phyloP scores from a whole-genome alignment of 768 basidiomycete genomes.

The Fibroporia radiculosa region DNA sequence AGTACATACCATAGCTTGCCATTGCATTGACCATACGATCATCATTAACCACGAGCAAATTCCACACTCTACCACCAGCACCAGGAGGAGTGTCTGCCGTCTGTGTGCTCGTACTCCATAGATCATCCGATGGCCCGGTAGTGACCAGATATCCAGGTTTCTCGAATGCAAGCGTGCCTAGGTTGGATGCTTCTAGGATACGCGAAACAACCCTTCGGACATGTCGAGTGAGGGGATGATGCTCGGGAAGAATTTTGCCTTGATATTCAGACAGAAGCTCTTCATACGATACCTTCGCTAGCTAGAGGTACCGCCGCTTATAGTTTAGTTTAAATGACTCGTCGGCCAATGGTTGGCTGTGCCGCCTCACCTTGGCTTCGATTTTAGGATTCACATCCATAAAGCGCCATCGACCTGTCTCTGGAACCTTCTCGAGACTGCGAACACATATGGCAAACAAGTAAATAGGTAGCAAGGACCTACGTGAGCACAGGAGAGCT shows the following conservation, averaged over 20 bases:
- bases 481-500: background rate
- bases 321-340: too few species aligned
- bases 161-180: conserved; percentile 49
- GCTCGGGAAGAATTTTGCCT: conserved; percentile 49
- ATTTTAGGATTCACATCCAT: conserved; percentile 62
- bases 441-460: background rate
- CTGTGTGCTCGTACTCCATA: conserved; percentile 11
- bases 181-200: conserved; percentile 63
- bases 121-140: conserved; percentile 21
- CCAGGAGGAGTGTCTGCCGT: conserved; percentile 17
- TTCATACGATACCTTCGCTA: conserved; percentile 34
- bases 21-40: conserved; percentile 66
- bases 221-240: conserved; percentile 57
- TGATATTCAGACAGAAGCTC: conserved; percentile 46
- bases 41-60: conserved; percentile 75
- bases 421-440: conserved; percentile 78
- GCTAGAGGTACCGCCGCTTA: too few species aligned
- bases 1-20: conserved; percentile 71
- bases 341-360: too few species aligned
- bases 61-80: conserved; percentile 38
- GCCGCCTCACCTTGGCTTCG: conserved; percentile 51
- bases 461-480: background rate
- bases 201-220: conserved; percentile 63
- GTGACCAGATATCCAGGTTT: conserved; percentile 17
- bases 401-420: conserved; percentile 84